These are phyloP conservation scores for Pichia sp. DNA, from an alignment of 1,139 yeast genomes.

Conservation along the genomic window DNA sequence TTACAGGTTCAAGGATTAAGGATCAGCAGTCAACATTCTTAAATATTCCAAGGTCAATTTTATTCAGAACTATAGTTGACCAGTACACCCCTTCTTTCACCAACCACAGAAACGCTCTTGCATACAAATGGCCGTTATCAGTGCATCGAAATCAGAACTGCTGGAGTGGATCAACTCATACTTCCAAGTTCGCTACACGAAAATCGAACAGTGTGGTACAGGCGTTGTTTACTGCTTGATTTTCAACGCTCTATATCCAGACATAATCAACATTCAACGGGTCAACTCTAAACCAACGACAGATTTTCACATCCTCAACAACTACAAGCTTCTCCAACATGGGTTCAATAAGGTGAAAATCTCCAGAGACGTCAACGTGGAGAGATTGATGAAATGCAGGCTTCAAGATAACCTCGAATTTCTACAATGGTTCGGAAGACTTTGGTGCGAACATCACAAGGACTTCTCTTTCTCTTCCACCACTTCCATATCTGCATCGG, in stretches of 20 bases:
- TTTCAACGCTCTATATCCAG: slow-evolving; percentile 76
- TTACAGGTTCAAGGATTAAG: too few relatives aligned
- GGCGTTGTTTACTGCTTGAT: slow-evolving; percentile 96
- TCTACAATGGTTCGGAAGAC: slow-evolving; percentile 83
- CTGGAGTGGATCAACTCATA: slow-evolving; percentile 79
- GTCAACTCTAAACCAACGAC: slow-evolving; percentile 61
- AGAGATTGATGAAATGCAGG: slow-evolving; percentile 73
- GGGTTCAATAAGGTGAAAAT: slow-evolving; percentile 65
- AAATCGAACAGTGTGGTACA: slow-evolving; percentile 89
- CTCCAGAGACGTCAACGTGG: slow-evolving; percentile 74
- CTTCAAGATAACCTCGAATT: slow-evolving; percentile 93
- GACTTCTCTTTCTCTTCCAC: too few relatives aligned
- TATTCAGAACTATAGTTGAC: too few relatives aligned
- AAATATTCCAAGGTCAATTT: too few relatives aligned
- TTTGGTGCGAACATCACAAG: slow-evolving; percentile 61
- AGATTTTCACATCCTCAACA: slow-evolving; percentile 73
- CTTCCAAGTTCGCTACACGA: slow-evolving; percentile 56
- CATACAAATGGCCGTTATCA: slow-evolving; percentile 6
- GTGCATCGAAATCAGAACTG: slow-evolving; percentile 65
- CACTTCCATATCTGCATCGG: too few relatives aligned
- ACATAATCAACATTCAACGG: slow-evolving; percentile 61
- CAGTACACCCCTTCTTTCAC: too few relatives aligned
- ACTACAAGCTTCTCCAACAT: slow-evolving; percentile 80
- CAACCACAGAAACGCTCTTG: too few relatives aligned
- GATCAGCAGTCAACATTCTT: too few relatives aligned